Conservation (phyloP, 2,329 filamentous ascomycete species). For the Clonostachys rosea region DNA sequence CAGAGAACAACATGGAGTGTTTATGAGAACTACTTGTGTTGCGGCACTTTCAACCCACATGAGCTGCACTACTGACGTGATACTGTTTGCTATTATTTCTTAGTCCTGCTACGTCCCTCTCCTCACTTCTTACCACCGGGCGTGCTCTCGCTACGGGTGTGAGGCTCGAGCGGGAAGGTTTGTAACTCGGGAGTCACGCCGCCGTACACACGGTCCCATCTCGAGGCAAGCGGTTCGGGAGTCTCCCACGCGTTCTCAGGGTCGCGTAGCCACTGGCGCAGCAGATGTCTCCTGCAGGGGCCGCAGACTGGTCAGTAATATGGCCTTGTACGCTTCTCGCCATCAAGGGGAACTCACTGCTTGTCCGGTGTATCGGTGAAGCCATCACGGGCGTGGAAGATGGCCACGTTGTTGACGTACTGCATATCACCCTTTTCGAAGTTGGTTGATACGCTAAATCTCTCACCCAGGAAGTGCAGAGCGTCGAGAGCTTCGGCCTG, state of each 20-base stretch:
- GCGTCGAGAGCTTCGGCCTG: constrained; percentile 49
- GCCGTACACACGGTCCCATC: constrained; percentile 50
- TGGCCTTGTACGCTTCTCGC: neutral
- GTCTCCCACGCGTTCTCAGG: constrained; percentile 43
- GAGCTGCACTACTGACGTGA: too few relatives aligned
- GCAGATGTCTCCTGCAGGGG: constrained; percentile 32
- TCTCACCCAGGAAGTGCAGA: constrained; percentile 42
- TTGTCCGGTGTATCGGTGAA: constrained; percentile 38
- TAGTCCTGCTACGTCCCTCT: too few relatives aligned
- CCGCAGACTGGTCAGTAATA: too few relatives aligned
- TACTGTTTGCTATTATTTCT: too few relatives aligned
- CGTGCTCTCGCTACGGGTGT: constrained; percentile 15
- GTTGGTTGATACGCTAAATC: constrained; percentile 34
- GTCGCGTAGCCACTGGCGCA: constrained; percentile 46
- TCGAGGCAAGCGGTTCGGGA: constrained; percentile 31
- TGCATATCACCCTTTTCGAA: constrained; percentile 48
- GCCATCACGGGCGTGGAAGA: constrained; percentile 47
- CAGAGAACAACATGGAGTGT: too few relatives aligned
- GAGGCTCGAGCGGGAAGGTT: constrained; percentile 52
- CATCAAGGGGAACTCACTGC: constrained; percentile 24
- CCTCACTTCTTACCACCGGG: too few relatives aligned
- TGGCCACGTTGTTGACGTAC: constrained; percentile 48
- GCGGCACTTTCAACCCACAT: too few relatives aligned
- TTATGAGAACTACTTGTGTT: too few relatives aligned
- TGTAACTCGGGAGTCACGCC: constrained; percentile 44